Percentiles rank a stretch among this genome's conserved stretches.
Conservation (phyloP, 176 grass and related monocot genomes). For the Rhynchospora tenuis region DNA sequence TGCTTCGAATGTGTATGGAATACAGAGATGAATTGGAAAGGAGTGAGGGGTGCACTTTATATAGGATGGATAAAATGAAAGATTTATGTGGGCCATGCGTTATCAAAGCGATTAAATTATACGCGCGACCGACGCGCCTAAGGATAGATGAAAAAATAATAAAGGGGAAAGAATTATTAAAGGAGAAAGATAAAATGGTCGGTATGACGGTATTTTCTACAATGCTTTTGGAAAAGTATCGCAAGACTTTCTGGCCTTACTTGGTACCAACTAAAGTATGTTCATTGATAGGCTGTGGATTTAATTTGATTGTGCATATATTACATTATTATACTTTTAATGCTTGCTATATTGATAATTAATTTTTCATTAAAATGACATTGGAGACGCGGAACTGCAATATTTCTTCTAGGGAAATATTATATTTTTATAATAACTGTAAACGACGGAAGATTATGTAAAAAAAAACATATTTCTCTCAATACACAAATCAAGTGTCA, state of each 20-base stretch:
- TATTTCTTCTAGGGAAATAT: too few relatives aligned
- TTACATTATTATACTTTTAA: neutral
- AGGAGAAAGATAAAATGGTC: constrained; percentile 1
- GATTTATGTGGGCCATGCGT: neutral
- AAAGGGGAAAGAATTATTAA: neutral
- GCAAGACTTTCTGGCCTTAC: neutral
- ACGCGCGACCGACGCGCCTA: constrained; percentile 39
- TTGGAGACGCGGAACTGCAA: too few relatives aligned
- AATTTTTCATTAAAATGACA: neutral
- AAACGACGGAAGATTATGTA: too few relatives aligned
- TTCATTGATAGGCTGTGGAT: neutral
- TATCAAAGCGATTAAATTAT: neutral
- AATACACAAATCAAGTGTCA: too few relatives aligned
- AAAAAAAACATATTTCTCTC: too few relatives aligned
- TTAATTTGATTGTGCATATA: neutral
- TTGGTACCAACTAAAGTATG: neutral
- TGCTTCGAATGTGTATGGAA: constrained; percentile 19
- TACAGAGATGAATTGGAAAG: constrained; percentile 13
- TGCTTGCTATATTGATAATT: neutral
- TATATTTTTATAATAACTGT: too few relatives aligned
- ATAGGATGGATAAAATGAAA: constrained; percentile 14
- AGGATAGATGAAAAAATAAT: neutral
- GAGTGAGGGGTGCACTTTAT: constrained; percentile 17
- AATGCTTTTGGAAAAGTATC: neutral
- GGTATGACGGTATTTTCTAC: constrained; percentile 15